Conservation (phyloP, 768 basidiomycete genomes). For the Tricholoma terreum region DNA sequence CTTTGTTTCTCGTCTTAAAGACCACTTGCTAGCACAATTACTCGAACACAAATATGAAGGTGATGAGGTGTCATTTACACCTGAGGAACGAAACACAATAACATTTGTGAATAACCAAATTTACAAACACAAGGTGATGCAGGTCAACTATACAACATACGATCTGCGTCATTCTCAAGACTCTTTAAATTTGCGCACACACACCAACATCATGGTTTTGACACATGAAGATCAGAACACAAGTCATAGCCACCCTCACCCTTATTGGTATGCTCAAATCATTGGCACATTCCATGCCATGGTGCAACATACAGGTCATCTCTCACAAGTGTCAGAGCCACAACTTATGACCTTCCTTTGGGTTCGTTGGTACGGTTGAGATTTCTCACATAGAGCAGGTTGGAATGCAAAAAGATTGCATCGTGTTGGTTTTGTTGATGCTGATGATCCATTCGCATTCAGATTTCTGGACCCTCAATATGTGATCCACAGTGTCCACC, state of each 20-base stretch:
- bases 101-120: conserved; percentile 6
- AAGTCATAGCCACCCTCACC: not conserved
- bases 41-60: conserved; percentile 10
- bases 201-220: conserved; percentile 7
- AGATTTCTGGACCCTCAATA: conserved; percentile 26
- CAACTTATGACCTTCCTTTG: conserved; percentile 20
- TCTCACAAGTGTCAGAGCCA: not conserved
- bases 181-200: conserved; percentile 2
- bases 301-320: conserved; percentile 2
- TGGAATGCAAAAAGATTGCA: conserved; percentile 12
- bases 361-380: not conserved
- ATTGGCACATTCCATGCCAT: conserved; percentile 21
- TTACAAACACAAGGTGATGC: conserved; percentile 13
- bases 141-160: conserved; percentile 27
- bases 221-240: not conserved
- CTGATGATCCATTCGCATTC: conserved; percentile 17
- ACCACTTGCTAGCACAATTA: conserved; percentile 27
- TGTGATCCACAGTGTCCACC: conserved; percentile 24
- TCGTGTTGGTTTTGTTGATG: conserved; percentile 19
- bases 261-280: conserved; percentile 3
- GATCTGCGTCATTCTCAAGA: conserved; percentile 2
- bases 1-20: conserved; percentile 25
- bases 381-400: not conserved
- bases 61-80: conserved; percentile 7
- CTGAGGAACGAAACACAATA: conserved; percentile 6